Evolutionary conservation across 352 stramenopile species (phyloP).

Genomic region (Globisporangium rhizosaccharum): DNA sequence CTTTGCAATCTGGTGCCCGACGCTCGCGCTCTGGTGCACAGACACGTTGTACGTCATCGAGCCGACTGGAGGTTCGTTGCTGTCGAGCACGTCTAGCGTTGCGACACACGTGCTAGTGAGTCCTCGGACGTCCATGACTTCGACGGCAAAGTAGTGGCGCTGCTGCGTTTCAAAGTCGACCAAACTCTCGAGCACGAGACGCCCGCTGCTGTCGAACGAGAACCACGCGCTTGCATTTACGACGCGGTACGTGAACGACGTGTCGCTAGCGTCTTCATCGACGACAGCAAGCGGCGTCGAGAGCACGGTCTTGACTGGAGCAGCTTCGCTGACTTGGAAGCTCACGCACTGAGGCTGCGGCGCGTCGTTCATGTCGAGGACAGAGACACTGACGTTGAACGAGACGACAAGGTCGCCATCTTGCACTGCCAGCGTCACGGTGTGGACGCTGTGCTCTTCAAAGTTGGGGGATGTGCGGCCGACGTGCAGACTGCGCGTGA

Average conservation of each 20-base stretch:
- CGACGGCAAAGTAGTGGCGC: slow-evolving; percentile 22
- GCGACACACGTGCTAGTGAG: slow-evolving; percentile 29
- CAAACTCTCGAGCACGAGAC: slow-evolving; percentile 20
- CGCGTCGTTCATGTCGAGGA: slow-evolving; percentile 23
- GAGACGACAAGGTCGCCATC: background rate
- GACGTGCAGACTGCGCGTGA: slow-evolving; percentile 25
- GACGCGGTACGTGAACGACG: slow-evolving; percentile 16
- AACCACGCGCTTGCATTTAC: slow-evolving; percentile 22
- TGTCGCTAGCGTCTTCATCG: slow-evolving; percentile 23
- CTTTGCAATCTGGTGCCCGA: slow-evolving; percentile 11
- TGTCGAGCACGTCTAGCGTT: slow-evolving; percentile 31
- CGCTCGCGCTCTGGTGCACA: slow-evolving; percentile 20
- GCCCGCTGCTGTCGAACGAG: slow-evolving; percentile 23
- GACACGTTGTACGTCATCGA: slow-evolving; percentile 25
- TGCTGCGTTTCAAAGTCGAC: slow-evolving; percentile 35
- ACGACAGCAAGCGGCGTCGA: slow-evolving; percentile 14
- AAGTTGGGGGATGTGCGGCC: slow-evolving; percentile 27
- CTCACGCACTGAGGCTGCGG: slow-evolving; percentile 14
- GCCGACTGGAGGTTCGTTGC: slow-evolving; percentile 33
- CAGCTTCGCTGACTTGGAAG: slow-evolving; percentile 17
- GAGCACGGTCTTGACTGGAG: slow-evolving; percentile 15
- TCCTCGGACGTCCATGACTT: slow-evolving; percentile 24
- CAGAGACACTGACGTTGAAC: slow-evolving; percentile 13
- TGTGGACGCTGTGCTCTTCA: slow-evolving; percentile 17
- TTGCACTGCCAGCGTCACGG: background rate